Conservation (phyloP, 169 alveolate species). For the Sarcocystis neurona region DNA sequence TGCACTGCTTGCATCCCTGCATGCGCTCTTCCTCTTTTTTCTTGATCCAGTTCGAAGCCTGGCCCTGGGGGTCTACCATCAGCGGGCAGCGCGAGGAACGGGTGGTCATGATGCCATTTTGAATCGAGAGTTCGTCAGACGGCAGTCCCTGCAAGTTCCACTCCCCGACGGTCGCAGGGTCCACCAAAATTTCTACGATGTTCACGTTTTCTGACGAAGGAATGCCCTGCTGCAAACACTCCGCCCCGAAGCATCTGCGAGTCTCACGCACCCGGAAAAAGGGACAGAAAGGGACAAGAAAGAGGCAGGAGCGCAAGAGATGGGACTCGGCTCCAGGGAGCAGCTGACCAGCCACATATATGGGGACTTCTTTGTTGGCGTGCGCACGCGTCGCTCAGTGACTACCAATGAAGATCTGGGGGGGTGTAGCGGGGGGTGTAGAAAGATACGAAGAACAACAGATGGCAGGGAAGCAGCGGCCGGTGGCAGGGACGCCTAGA, state of each 20-base stretch:
- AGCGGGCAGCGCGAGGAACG: slow-evolving; percentile 96
- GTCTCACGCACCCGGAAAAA: background rate
- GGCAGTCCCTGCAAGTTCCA: slow-evolving; percentile 92
- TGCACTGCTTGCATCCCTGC: slow-evolving; percentile 81
- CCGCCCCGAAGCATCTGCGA: background rate
- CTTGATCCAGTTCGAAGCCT: slow-evolving; percentile 96
- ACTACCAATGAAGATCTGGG: too few relatives aligned
- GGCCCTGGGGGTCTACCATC: slow-evolving; percentile 94
- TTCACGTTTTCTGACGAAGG: slow-evolving; percentile 60
- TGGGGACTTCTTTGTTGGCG: too few relatives aligned
- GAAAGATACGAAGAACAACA: too few relatives aligned
- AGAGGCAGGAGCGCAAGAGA: too few relatives aligned
- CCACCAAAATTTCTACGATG: slow-evolving; percentile 84
- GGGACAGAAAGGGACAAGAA: background rate
- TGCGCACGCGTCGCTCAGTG: too few relatives aligned
- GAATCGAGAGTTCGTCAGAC: slow-evolving; percentile 93
- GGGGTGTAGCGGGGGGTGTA: too few relatives aligned
- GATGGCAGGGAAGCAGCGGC: too few relatives aligned
- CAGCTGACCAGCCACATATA: too few relatives aligned
- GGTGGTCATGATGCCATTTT: slow-evolving; percentile 92
- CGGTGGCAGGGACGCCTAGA: too few relatives aligned
- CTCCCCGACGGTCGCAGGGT: slow-evolving; percentile 92
- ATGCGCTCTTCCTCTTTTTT: slow-evolving; percentile 75
- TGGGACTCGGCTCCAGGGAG: too few relatives aligned
- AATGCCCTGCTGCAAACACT: slow-evolving; percentile 26